Conservation (phyloP, 2,329 filamentous ascomycete genomes). For the Aspergillus texensis region DNA sequence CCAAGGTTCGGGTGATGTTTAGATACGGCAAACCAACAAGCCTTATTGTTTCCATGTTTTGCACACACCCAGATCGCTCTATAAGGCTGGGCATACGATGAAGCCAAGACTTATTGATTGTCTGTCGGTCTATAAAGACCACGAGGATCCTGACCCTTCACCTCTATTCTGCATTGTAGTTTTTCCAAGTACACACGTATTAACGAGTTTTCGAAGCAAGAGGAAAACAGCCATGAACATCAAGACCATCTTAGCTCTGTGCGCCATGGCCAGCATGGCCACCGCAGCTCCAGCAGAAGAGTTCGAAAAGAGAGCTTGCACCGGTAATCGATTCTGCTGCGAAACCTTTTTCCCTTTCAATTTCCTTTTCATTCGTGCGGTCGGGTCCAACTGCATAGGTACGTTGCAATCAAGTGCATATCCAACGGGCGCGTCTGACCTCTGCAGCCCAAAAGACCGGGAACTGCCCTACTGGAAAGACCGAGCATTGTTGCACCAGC, state of each 20-base stretch:
- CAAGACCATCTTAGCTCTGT: background rate
- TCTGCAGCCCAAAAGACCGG: background rate
- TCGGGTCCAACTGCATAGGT: background rate
- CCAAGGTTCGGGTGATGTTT: background rate
- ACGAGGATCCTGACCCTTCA: background rate
- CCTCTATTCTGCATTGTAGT: background rate
- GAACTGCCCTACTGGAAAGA: background rate
- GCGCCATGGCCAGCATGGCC: background rate
- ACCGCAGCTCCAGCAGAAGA: background rate
- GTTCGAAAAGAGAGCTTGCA: background rate
- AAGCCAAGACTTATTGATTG: background rate
- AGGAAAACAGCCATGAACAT: background rate
- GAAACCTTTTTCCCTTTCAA: background rate
- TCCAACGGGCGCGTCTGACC: background rate
- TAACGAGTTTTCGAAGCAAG: background rate
- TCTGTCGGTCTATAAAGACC: background rate
- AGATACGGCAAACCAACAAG: background rate
- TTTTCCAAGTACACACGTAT: background rate
- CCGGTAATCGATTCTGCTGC: background rate
- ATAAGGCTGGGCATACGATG: background rate
- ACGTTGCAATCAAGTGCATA: background rate
- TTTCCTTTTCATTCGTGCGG: background rate
- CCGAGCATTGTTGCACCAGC: background rate
- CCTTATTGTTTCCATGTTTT: background rate
- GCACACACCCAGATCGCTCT: background rate